Conservation (phyloP, 345 rosid genomes). For the Physaria fendleri region DNA sequence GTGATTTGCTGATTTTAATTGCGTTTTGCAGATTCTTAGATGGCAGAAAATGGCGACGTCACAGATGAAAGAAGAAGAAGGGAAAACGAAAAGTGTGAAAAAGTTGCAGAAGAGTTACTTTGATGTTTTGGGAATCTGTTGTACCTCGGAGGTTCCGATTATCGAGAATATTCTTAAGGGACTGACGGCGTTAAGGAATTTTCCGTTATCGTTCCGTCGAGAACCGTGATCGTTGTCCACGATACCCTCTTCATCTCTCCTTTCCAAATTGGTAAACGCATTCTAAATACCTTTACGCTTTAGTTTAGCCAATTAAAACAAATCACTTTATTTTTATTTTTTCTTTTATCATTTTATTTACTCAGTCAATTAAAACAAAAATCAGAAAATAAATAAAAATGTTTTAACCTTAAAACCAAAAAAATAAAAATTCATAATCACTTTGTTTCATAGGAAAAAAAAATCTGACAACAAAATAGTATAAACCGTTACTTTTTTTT, state of each 20-base stretch:
- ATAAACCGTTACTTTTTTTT: no score
- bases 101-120: conserved; percentile 74
- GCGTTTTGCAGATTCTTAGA: not conserved
- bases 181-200: conserved; percentile 57
- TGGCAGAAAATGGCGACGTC: no score
- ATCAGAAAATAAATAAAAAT: no score
- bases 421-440: no score
- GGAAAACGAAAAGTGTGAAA: conserved; percentile 12
- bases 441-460: no score
- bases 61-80: conserved; percentile 14
- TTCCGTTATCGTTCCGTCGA: conserved; percentile 67
- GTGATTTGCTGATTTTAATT: not conserved
- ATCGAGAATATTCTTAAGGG: conserved; percentile 62
- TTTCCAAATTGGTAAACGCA: conserved; percentile 83
- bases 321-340: no score
- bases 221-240: conserved; percentile 86
- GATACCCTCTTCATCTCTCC: conserved; percentile 62
- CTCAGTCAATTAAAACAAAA: no score
- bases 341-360: no score
- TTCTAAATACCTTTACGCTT: no score
- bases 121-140: conserved; percentile 85
- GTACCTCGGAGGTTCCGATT: conserved; percentile 78
- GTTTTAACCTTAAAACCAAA: no score
- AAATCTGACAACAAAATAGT: no score
- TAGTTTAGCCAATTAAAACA: no score